Conservation (phyloP, 305 asterid species). For the Nicotiana rustica region DNA sequence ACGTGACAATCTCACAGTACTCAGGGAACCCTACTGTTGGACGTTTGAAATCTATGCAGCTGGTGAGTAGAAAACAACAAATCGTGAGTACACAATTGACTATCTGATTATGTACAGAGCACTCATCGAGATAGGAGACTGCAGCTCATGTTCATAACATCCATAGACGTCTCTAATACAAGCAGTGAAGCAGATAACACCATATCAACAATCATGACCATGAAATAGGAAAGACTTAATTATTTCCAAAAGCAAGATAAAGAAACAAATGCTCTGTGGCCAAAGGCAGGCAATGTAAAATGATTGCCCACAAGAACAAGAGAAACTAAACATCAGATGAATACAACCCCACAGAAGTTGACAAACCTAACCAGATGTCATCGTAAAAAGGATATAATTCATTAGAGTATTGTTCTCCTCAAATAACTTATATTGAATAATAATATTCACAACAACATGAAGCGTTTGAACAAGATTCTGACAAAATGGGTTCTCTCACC, state of each 20-base stretch:
- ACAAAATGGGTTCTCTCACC: constrained; percentile 19
- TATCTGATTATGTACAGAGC: neutral
- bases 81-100: neutral
- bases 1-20: neutral
- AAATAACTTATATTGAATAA: constrained; percentile 8
- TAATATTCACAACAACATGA: constrained; percentile 28
- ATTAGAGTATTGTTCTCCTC: constrained; percentile 23
- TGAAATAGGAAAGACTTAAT: constrained; percentile 8
- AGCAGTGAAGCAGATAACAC: neutral
- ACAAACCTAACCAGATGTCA: constrained; percentile 24
- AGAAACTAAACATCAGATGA: constrained; percentile 19
- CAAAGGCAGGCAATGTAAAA: neutral
- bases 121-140: neutral
- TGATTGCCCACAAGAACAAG: neutral
- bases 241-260: neutral
- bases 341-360: constrained; percentile 11
- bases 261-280: constrained; percentile 20
- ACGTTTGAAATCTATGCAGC: neutral
- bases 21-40: neutral
- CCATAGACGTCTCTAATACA: neutral
- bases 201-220: constrained; percentile 28
- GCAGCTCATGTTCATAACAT: neutral
- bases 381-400: constrained; percentile 14
- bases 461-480: constrained; percentile 11
- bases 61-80: neutral